Conservation (phyloP, 2,329 filamentous ascomycete species). For the Cladosporium phlei region DNA sequence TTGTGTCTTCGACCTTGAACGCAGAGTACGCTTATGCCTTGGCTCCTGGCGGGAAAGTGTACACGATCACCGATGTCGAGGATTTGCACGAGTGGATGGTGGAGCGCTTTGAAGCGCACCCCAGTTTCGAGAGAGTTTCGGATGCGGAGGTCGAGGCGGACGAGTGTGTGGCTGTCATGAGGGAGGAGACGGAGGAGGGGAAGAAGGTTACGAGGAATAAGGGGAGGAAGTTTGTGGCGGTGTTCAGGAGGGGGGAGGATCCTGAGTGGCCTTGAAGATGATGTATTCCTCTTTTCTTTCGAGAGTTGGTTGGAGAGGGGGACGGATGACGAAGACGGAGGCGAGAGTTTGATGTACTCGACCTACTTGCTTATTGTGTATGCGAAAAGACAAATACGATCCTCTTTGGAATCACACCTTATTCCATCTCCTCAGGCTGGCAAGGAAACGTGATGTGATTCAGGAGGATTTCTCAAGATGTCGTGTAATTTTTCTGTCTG, state of each 20-base stretch:
- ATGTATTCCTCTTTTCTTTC: too few species aligned
- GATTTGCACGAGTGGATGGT: slow-evolving; percentile 94
- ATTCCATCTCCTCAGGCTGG: too few species aligned
- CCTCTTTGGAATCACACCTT: too few species aligned
- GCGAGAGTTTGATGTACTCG: too few species aligned
- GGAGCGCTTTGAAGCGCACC: slow-evolving; percentile 71
- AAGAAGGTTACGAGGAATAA: slow-evolving; percentile 93
- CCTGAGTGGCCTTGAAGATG: slow-evolving; percentile 60
- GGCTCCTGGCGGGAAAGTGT: slow-evolving; percentile 76
- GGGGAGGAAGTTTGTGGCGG: slow-evolving; percentile 83
- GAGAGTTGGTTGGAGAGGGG: too few species aligned
- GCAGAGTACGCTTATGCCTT: slow-evolving; percentile 91
- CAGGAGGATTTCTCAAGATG: too few species aligned
- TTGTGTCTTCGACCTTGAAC: slow-evolving; percentile 81
- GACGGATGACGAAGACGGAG: too few species aligned
- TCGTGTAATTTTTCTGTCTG: too few species aligned
- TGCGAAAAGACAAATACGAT: too few species aligned
- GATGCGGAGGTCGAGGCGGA: slow-evolving; percentile 62
- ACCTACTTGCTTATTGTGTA: too few species aligned
- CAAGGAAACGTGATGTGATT: too few species aligned
- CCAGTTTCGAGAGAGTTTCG: slow-evolving; percentile 70
- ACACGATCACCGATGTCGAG: slow-evolving; percentile 96
- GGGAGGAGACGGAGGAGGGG: slow-evolving; percentile 85
- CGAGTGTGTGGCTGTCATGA: slow-evolving; percentile 69
- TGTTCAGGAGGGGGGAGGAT: slow-evolving; percentile 76